These are phyloP conservation scores for Elsinoe necatrix DNA, from an alignment of 2,329 filamentous ascomycete species.

Conservation along the genomic window DNA sequence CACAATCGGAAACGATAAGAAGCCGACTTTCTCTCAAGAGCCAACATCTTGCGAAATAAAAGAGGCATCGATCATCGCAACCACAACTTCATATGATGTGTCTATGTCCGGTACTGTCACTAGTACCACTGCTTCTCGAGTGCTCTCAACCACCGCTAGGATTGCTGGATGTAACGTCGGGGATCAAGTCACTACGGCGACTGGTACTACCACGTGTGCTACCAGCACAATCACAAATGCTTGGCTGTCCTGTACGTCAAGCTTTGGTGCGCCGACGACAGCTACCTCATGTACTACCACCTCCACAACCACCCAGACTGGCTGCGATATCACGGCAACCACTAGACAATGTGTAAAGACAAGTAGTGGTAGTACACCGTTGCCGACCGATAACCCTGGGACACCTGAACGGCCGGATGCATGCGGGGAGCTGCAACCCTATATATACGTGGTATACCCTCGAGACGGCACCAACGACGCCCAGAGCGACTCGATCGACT, in stretches of 20 bases:
- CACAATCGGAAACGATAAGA: neutral
- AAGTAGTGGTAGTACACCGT: neutral
- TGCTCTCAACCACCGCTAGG: neutral
- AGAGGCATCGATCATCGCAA: neutral
- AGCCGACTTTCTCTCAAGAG: neutral
- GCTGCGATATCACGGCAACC: neutral
- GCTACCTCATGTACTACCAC: neutral
- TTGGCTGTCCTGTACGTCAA: neutral
- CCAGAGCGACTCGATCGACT: neutral
- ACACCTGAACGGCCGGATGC: neutral
- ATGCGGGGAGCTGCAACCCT: neutral
- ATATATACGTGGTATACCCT: neutral
- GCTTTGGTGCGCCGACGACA: neutral
- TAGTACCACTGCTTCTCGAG: neutral
- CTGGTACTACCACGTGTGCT: neutral
- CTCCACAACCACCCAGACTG: neutral
- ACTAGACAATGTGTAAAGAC: neutral
- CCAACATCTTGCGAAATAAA: neutral
- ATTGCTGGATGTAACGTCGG: neutral
- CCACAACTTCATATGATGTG: neutral
- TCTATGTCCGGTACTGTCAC: neutral
- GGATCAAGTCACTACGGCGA: neutral
- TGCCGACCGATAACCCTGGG: neutral
- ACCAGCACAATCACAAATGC: neutral
- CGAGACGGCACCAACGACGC: neutral